Base-by-base conservation (phyloP, 768 basidiomycete genomes). In the Psilocybe subaeruginosa region DNA sequence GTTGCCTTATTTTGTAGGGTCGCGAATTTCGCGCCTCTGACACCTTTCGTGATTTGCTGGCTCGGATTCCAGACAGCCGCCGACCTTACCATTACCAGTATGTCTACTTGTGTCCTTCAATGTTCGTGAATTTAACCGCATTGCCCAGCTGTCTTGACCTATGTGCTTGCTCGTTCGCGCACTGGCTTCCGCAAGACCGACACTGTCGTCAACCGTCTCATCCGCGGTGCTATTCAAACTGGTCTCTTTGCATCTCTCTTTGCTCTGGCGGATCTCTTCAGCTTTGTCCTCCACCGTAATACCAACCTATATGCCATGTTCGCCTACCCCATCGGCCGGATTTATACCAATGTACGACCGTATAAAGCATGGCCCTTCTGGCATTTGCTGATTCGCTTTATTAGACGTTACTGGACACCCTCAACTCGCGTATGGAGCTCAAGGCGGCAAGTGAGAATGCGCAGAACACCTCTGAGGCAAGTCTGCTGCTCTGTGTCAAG, bases 151-250 rank as follows among this genome's bases (percentile, higher is more conserved):
- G 60, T 69, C 43, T 53, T 75, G n/a, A 62, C 59, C n/a, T 65
- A 58, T 52, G 68, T 79, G 27, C 74, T 82, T 48, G 60, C 69
- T 58, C 78, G 77, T 51, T 78, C 78, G 11, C 74, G 79, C 54
- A 85, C 84, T 7, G 85, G 85, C 16, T 82, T 83, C 71, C 74
- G 71, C 12, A 79, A 72, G 63, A 86, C 80, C 8, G 83, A 87
- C 60, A 80, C 74, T 0, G 73, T 85, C 55, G 79, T 85, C 61
- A 82, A 83, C 58, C 79, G 81, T 41, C 73, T 85, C 2, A 85
- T 85, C 64, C 81, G 81, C 54, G 83, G 83, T 37, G 82, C 84
- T 3, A 70, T 85, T 41, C 83, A 85, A 61, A 85, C 85, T 4
- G 84, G 85, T 49, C 65, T 83, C 8, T 84, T 85, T 60, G 81